phyloP scores from a whole-genome alignment of 192 early-diverging fungal species.

The Backusella sp. region DNA sequence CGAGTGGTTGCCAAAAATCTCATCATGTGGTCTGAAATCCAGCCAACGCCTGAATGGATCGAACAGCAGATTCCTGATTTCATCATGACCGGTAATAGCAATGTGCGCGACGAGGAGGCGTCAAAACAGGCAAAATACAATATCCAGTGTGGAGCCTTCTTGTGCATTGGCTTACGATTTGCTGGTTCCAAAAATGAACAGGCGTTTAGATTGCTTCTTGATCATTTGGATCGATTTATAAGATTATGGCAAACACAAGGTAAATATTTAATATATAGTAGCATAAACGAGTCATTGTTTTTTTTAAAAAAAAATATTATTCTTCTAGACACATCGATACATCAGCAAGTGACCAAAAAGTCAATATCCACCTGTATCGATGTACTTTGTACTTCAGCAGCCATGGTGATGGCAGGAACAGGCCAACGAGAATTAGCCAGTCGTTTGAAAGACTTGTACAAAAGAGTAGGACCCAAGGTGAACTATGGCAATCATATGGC shows the following conservation, averaged over 20 bases:
- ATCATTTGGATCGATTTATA: slow-evolving; percentile 53
- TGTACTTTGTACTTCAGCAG: slow-evolving; percentile 56
- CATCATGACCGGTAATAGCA: slow-evolving; percentile 35
- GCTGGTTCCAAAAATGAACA: slow-evolving; percentile 56
- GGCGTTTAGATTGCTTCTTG: slow-evolving; percentile 50
- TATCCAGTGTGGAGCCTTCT: slow-evolving; percentile 65
- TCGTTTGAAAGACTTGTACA: slow-evolving; percentile 56
- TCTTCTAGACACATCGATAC: slow-evolving; percentile 47
- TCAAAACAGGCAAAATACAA: slow-evolving; percentile 61
- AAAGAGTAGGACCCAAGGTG: slow-evolving; percentile 43
- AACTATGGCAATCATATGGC: slow-evolving; percentile 74
- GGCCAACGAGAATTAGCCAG: slow-evolving; percentile 65
- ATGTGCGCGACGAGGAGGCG: slow-evolving; percentile 40
- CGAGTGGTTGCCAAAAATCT: slow-evolving; percentile 66
- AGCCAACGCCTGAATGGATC: slow-evolving; percentile 65
- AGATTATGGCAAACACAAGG: slow-evolving; percentile 34
- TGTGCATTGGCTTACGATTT: slow-evolving; percentile 67
- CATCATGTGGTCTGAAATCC: slow-evolving; percentile 61
- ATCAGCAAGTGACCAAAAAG: slow-evolving; percentile 61
- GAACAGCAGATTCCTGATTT: slow-evolving; percentile 58
- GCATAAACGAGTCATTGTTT: too few species aligned
- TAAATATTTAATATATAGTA: slow-evolving; percentile 16
- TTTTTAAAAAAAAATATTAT: too few species aligned
- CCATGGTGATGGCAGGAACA: slow-evolving; percentile 81
- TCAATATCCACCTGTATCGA: slow-evolving; percentile 68